Conservation (phyloP, 202 grass and related monocot genomes). For the Setaria italica region DNA sequence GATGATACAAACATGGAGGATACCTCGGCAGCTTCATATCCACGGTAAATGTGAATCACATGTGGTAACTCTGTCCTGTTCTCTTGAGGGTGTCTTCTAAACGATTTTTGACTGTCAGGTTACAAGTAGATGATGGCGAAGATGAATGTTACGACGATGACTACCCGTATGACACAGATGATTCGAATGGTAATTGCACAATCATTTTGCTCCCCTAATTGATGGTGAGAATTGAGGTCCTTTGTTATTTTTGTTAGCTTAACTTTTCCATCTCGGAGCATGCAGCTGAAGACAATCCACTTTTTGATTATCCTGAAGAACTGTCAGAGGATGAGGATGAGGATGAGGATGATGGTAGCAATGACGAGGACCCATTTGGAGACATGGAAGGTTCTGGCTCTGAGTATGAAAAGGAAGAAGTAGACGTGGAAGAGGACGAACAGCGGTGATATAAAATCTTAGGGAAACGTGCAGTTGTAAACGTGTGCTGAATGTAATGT, state of each 20-base stretch:
- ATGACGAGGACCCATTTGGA: constrained; percentile 40
- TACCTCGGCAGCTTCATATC: constrained; percentile 39
- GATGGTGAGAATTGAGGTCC: not conserved
- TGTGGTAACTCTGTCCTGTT: not conserved
- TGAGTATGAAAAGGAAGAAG: constrained; percentile 51
- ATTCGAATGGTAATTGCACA: constrained; percentile 77
- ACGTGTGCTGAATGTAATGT: not conserved
- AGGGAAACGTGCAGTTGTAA: not conserved
- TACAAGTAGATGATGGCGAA: constrained; percentile 71
- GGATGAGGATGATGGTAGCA: constrained; percentile 28
- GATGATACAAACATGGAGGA: constrained; percentile 57
- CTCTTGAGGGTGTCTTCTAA: constrained; percentile 14
- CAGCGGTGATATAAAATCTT: not conserved
- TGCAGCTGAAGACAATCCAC: constrained; percentile 85
- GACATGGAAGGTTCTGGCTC: constrained; percentile 41
- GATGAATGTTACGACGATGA: constrained; percentile 66
- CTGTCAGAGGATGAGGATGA: constrained; percentile 59
- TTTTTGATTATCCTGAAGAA: constrained; percentile 88
- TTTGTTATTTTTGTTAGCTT: constrained; percentile 21
- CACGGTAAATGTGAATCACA: constrained; percentile 34
- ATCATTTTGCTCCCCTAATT: not conserved
- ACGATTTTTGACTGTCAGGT: constrained; percentile 41
- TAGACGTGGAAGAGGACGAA: constrained; percentile 35
- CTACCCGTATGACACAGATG: constrained; percentile 74
- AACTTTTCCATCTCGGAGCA: constrained; percentile 16